Evolutionary conservation across 1,284 basidiomycete species (phyloP).

Genomic region (Gastroboletus turbinatus): DNA sequence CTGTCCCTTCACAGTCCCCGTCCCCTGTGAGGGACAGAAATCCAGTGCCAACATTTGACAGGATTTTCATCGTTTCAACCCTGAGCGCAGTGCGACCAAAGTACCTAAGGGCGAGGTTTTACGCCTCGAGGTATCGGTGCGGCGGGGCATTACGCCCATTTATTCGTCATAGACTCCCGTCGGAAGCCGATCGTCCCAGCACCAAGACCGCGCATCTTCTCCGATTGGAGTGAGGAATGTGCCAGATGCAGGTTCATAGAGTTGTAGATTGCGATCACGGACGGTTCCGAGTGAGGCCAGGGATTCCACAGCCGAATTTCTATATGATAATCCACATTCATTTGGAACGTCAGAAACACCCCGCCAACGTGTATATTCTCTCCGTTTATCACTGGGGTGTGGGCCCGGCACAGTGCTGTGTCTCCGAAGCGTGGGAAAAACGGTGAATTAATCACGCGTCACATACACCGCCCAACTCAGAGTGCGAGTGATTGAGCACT

Average conservation of each 20-base stretch:
- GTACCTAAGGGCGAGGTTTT: slow-evolving; percentile 34
- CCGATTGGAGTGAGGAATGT: slow-evolving; percentile 8
- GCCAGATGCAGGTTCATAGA: slow-evolving; percentile 12
- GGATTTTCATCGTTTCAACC: slow-evolving; percentile 33
- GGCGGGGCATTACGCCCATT: slow-evolving; percentile 33
- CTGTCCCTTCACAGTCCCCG: slow-evolving; percentile 14
- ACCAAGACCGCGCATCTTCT: slow-evolving; percentile 27
- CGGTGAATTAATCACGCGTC: slow-evolving; percentile 28
- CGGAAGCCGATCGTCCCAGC: slow-evolving; percentile 28
- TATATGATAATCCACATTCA: slow-evolving; percentile 34
- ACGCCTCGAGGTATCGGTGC: slow-evolving; percentile 37
- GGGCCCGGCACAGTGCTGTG: slow-evolving; percentile 14
- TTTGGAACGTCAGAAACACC: slow-evolving; percentile 24
- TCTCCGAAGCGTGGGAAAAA: slow-evolving; percentile 24
- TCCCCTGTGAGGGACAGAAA: slow-evolving; percentile 14
- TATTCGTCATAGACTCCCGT: slow-evolving; percentile 33
- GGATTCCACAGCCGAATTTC: slow-evolving; percentile 25
- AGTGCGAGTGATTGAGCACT: slow-evolving; percentile 59
- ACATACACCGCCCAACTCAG: slow-evolving; percentile 35
- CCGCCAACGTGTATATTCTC: slow-evolving; percentile 32
- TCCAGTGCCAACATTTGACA: slow-evolving; percentile 16
- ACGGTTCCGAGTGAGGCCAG: slow-evolving; percentile 27
- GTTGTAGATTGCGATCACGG: slow-evolving; percentile 13
- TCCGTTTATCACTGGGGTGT: slow-evolving; percentile 29
- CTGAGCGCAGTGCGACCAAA: slow-evolving; percentile 32